phyloP scores from a whole-genome alignment of 2,329 filamentous ascomycete species.

The Talaromyces sp. region DNA sequence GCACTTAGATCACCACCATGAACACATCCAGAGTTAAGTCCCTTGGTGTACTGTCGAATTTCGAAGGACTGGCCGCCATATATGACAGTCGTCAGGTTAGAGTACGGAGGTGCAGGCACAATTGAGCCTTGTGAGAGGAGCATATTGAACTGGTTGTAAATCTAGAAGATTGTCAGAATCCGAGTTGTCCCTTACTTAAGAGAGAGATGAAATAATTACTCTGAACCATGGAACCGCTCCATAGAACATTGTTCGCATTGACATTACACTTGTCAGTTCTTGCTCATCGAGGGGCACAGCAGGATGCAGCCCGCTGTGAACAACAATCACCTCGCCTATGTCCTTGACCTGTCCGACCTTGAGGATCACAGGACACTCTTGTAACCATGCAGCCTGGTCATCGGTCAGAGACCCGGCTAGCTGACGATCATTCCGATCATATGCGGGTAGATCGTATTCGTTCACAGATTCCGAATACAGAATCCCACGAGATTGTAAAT shows the following conservation, averaged over 20 bases:
- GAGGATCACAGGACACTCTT: conserved; percentile 71
- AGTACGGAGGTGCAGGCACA: conserved; percentile 19
- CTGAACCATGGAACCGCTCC: conserved; percentile 66
- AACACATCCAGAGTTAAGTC: conserved; percentile 80
- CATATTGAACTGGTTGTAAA: conserved; percentile 51
- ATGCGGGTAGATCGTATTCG: not conserved
- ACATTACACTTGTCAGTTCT: conserved; percentile 82
- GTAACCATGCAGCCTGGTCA: conserved; percentile 67
- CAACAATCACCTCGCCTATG: conserved; percentile 67
- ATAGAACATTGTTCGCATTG: conserved; percentile 65
- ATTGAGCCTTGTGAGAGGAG: not conserved
- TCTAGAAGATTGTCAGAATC: conserved; percentile 27
- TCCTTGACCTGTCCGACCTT: conserved; percentile 62
- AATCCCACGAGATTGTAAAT: conserved; percentile 33
- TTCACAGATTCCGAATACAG: not conserved
- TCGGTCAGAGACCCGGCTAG: conserved; percentile 57
- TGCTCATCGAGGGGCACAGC: conserved; percentile 67
- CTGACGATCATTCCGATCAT: conserved; percentile 39
- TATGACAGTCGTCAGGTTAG: conserved; percentile 62
- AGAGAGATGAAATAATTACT: conserved; percentile 28
- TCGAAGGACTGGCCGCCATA: conserved; percentile 75
- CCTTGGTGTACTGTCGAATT: conserved; percentile 71
- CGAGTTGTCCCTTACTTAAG: not conserved
- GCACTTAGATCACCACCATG: conserved; percentile 73
- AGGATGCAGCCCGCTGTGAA: conserved; percentile 83